Evolutionary conservation across 177 flowering plant species (phyloP), one percentile per base, ranked within the genome.

Genomic region (Vitis hybrid): DNA sequence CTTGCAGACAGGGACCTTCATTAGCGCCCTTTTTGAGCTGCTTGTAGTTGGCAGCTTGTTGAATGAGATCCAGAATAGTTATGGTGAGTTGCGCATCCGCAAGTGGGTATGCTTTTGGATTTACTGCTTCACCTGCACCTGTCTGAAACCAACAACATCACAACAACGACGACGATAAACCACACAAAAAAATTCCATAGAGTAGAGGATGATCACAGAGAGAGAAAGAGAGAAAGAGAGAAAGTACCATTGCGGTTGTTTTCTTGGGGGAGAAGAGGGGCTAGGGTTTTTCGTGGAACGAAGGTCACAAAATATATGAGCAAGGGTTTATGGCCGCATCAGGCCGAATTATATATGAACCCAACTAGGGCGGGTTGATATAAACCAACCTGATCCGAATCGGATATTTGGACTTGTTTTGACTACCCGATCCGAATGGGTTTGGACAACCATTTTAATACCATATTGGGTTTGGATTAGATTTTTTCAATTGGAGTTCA

Each of bases 21-120:
- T 91, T 91, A 30, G 96, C 96, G 51, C 96, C 96, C 81, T 87
- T 87, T 67, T 87, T 87, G 67, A 87, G 89, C 73, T 90, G 95
- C 76, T 90, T 87, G 79, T 87, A 86, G 69, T 88, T 83, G 48
- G 92, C 78, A 67, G 92, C 92, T 78, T 88, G 92, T 56, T 85
- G 88, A 73, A 88, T 81, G 11, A 88, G 82, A 64, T 88, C 92
- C 57, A 88, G 54, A 2, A 88, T 88, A 1, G 92, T 86, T 3
- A 82, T 84, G 1, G 75, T 74, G n/a, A 83, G 76, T 77, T 88
- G 90, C 2, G 89, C 72, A 82, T 90, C 95, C 0, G 94, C 94
- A 4, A 90, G 72, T 18, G 94, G 94, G 78, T 90, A 90, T 1
- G 94, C 92, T 71, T 90, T 90, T 0, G 95, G 88, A 68, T 90